Percentiles rank a stretch among this genome's conserved stretches.
Conservation (phyloP, 2,329 filamentous ascomycete species). For the Dendrostoma leiphaemia region DNA sequence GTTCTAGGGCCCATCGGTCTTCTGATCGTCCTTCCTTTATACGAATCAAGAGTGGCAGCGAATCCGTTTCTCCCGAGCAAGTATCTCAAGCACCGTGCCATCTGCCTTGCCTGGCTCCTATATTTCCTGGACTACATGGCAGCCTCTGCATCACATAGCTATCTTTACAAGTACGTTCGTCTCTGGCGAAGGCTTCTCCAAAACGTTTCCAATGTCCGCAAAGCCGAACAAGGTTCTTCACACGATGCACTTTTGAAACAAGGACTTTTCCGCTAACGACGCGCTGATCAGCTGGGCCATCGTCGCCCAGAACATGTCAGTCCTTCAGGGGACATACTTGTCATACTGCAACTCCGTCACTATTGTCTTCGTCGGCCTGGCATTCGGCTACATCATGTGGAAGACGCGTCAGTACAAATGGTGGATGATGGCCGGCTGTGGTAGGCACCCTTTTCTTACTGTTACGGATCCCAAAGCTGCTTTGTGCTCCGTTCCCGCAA, state of each 20-base stretch:
- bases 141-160: slow-evolving; percentile 42
- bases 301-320: slow-evolving; percentile 36
- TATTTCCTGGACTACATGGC: slow-evolving; percentile 40
- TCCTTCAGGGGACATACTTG: slow-evolving; percentile 40
- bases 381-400: slow-evolving; percentile 40
- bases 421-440: slow-evolving; percentile 38
- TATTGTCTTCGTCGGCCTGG: slow-evolving; percentile 40
- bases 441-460: no score
- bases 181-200: no score
- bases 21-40: slow-evolving; percentile 42
- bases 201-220: no score
- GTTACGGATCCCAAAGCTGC: no score
- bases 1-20: slow-evolving; percentile 36
- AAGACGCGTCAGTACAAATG: slow-evolving; percentile 44
- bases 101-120: slow-evolving; percentile 38
- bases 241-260: no score
- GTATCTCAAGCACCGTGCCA: slow-evolving; percentile 43
- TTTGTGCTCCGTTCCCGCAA: no score
- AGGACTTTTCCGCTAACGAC: no score
- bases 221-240: no score
- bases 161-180: slow-evolving; percentile 37
- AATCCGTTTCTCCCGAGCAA: slow-evolving; percentile 44
- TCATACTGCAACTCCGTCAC: slow-evolving; percentile 34
- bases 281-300: slow-evolving; percentile 35
- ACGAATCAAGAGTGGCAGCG: slow-evolving; percentile 42